Evolutionary conservation across 441 rosid genomes (phyloP).

Genomic region (Adansonia gregorii): DNA sequence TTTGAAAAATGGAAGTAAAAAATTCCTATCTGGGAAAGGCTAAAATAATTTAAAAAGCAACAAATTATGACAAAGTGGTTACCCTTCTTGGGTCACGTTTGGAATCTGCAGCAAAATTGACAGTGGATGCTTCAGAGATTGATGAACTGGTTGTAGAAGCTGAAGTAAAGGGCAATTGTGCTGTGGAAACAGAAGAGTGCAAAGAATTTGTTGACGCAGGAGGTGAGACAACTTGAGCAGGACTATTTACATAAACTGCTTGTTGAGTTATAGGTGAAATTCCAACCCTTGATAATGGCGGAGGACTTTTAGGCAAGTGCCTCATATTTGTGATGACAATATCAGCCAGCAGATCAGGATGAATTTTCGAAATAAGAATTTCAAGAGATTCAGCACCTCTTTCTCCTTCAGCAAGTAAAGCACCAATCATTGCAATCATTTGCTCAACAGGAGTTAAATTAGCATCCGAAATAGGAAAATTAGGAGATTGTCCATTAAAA

Average conservation of each 20-base stretch:
- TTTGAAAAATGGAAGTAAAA: background rate
- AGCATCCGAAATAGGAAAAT: slow-evolving; percentile 55
- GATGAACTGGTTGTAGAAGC: slow-evolving; percentile 44
- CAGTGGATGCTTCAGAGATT: slow-evolving; percentile 51
- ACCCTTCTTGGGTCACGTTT: slow-evolving; percentile 99
- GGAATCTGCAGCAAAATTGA: slow-evolving; percentile 58
- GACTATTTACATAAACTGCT: slow-evolving; percentile 47
- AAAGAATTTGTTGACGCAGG: slow-evolving; percentile 46
- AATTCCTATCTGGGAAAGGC: slow-evolving; percentile 7
- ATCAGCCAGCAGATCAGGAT: slow-evolving; percentile 99
- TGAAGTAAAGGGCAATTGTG: slow-evolving; percentile 51
- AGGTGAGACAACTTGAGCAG: slow-evolving; percentile 50
- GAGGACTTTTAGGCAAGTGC: slow-evolving; percentile 83
- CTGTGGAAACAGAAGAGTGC: slow-evolving; percentile 49
- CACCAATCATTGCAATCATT: slow-evolving; percentile 99
- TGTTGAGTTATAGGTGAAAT: slow-evolving; percentile 44
- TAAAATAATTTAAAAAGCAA: slow-evolving; percentile 15
- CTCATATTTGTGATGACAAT: slow-evolving; percentile 97
- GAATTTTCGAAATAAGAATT: slow-evolving; percentile 87
- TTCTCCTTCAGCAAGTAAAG: slow-evolving; percentile 99
- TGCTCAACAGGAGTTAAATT: slow-evolving; percentile 93
- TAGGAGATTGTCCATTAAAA: slow-evolving; percentile 60
- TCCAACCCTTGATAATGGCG: slow-evolving; percentile 63
- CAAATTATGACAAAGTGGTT: slow-evolving; percentile 32
- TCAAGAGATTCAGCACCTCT: slow-evolving; percentile 98